Evolutionary conservation across 1,284 basidiomycete species (phyloP).

Genomic region (Golubevia sp.): DNA sequence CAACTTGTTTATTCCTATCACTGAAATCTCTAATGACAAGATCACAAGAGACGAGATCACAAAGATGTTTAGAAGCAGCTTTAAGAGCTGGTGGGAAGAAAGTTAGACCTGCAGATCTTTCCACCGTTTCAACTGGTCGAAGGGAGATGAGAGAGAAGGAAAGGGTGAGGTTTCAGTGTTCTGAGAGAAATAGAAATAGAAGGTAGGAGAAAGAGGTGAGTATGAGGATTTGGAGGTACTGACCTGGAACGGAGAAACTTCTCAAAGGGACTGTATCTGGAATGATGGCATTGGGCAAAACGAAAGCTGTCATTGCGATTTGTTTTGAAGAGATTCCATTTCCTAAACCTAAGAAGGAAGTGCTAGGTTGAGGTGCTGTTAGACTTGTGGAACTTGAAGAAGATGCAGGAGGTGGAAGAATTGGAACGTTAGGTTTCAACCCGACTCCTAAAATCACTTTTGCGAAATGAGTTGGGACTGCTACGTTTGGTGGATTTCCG

Average conservation of each 20-base stretch:
- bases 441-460: constrained; percentile 80
- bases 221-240: background rate
- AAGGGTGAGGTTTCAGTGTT: no score
- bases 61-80: constrained; percentile 30
- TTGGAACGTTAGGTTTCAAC: constrained; percentile 9
- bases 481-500: constrained; percentile 82
- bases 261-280: constrained; percentile 49
- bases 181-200: constrained; percentile 5
- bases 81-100: constrained; percentile 51
- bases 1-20: constrained; percentile 5
- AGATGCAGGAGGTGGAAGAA: constrained; percentile 66
- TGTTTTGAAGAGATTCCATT: background rate
- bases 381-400: background rate
- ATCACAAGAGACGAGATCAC: constrained; percentile 35
- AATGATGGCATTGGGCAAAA: constrained; percentile 57
- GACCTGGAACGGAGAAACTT: constrained; percentile 42
- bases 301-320: constrained; percentile 27
- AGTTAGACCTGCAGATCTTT: constrained; percentile 47
- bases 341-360: constrained; percentile 20
- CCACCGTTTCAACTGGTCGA: constrained; percentile 40
- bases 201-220: background rate
- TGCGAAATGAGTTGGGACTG: constrained; percentile 97
- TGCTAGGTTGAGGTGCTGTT: background rate
- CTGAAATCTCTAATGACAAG: constrained; percentile 51
- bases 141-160: background rate